Conservation (phyloP, 2,329 filamentous ascomycete species). For the Colletotrichum phormii region DNA sequence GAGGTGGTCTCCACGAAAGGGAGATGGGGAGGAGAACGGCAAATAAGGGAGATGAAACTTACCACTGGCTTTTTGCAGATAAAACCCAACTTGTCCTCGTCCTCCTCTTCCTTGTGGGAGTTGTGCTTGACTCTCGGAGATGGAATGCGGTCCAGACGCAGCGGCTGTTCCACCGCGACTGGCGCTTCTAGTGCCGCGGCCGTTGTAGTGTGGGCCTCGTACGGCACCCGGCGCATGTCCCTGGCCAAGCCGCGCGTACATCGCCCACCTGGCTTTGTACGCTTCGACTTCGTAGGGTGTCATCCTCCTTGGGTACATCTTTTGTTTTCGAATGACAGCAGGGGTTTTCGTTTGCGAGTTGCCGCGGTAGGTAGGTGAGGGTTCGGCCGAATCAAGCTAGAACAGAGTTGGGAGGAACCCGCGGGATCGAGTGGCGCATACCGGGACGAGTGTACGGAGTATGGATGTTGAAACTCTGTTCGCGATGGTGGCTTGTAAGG, state of each 20-base stretch:
- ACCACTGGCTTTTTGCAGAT: neutral
- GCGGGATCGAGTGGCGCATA: neutral
- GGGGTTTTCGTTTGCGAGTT: neutral
- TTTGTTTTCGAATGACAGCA: neutral
- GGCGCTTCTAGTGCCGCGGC: conserved; percentile 7
- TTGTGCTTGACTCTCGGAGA: neutral
- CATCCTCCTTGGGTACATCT: neutral
- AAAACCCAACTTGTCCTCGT: neutral
- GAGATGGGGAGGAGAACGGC: neutral
- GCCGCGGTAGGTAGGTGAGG: neutral
- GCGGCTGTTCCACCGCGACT: conserved; percentile 7
- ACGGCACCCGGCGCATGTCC: conserved; percentile 15
- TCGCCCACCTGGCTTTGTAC: neutral
- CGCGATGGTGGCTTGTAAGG: neutral
- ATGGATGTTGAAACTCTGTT: neutral
- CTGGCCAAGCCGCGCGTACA: conserved; percentile 23
- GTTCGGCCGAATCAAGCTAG: neutral
- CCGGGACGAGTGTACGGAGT: neutral
- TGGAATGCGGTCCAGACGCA: conserved; percentile 5
- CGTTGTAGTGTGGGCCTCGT: conserved; percentile 17
- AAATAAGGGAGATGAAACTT: neutral
- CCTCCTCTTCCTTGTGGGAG: neutral
- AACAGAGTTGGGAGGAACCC: neutral
- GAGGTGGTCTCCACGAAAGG: conserved; percentile 3
- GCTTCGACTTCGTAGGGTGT: neutral